Base-by-base conservation (phyloP, 805 yeast species). In the Clavispora asparagi region DNA sequence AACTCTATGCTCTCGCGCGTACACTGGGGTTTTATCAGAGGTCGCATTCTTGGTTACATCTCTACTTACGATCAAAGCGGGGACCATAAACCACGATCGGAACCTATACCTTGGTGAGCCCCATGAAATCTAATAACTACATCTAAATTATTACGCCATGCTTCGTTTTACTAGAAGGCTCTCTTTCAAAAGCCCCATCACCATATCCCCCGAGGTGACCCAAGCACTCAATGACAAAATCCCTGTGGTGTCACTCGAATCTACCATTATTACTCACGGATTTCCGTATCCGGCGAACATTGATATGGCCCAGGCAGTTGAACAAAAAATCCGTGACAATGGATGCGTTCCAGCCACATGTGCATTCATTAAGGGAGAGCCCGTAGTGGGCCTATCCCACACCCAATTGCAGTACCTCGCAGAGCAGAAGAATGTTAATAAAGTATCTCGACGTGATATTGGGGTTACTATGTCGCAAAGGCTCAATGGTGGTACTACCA, bases 261-360 rank as follows among this genome's bases (percentile, higher is more conserved):
- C 90, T 19, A 89, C 97, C 7, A 90, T 89, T 57, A 79, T 90
- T 53, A 85, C 96, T 7, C 97, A 89, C 67, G 97, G 97, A 0
- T 72, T 89, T 35, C 96, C 96, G 3, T 85, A 66, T 58, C 96
- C 96, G 0, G 75, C 76, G 19, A 89, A 90, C 57, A 57, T 86
- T 10, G 71, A 73, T 25, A 83, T 89, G 89, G 96, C 96, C 0
- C 56, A 56, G 28, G 63, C 70, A 1, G 95, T 87, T 1, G 96
- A 89, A 62, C 47, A 61, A 5, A 67, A 75, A 7, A 76, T 89
- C 14, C 71, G 95, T 38, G 59, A 61, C 0, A 61, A 72, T 31
- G 91, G 92, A 7, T 90, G 82, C 1, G 65, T 85, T 6, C 97
- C 97, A 0, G 96, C 96, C 0, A 87, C 96, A 0, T 80, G 85